Conservation (phyloP, 2,329 filamentous ascomycete species). For the Ceratocystis papillata region DNA sequence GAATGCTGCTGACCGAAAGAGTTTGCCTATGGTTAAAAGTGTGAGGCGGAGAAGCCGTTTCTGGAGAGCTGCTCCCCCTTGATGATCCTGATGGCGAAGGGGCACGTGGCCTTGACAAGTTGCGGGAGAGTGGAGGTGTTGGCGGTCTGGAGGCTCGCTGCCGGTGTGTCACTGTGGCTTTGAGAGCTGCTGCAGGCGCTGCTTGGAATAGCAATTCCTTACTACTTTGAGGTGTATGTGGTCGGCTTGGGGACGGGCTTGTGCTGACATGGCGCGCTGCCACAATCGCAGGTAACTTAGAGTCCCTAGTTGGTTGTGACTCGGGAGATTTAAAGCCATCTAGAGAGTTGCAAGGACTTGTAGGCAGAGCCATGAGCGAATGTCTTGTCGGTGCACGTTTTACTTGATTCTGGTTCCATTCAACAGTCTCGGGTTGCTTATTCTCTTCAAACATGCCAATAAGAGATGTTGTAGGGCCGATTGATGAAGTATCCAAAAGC, state of each 20-base stretch:
- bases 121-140: conserved; percentile 20
- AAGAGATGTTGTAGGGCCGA: conserved; percentile 52
- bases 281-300: conserved; percentile 1
- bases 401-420: neutral
- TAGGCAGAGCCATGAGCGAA: neutral
- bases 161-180: conserved; percentile 6
- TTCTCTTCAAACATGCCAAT: conserved; percentile 58
- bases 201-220: neutral
- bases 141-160: conserved; percentile 23
- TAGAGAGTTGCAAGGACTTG: neutral
- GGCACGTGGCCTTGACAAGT: conserved; percentile 19
- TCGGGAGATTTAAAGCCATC: neutral
- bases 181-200: conserved; percentile 4
- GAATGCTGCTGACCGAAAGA: conserved; percentile 19
- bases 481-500: conserved; percentile 44
- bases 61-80: conserved; percentile 23
- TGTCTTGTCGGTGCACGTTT: neutral
- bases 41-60: conserved; percentile 28
- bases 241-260: conserved; percentile 21
- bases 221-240: conserved; percentile 9
- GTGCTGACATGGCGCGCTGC: conserved; percentile 16
- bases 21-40: conserved; percentile 28
- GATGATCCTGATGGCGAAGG: conserved; percentile 32
- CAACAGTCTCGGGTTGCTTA: neutral
- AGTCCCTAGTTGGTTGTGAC: neutral